phyloP scores from a whole-genome alignment of 805 yeast genomes.

The Kregervanrija fluxuum region DNA sequence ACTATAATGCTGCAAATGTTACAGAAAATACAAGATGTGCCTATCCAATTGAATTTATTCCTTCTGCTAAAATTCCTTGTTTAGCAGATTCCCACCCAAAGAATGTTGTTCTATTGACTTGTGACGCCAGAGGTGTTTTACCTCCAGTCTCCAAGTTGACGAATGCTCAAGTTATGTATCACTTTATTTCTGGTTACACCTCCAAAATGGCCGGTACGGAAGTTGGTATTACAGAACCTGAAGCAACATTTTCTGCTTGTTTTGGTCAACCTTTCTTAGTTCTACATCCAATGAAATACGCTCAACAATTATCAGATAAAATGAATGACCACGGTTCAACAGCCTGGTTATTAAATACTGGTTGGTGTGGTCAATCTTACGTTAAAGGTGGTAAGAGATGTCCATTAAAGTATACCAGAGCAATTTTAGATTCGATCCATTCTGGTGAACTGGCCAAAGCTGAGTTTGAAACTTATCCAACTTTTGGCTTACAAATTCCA shows the following conservation, averaged over 20 bases:
- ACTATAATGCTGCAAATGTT: conserved; percentile 70
- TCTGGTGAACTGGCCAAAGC: conserved; percentile 77
- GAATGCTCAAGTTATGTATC: conserved; percentile 97
- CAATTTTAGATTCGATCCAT: conserved; percentile 90
- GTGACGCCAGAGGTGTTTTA: conserved; percentile 96
- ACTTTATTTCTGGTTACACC: conserved; percentile 96
- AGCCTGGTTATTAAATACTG: conserved; percentile 97
- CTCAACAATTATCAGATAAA: conserved; percentile 91
- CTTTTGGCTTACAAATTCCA: conserved; percentile 85
- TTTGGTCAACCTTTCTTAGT: conserved; percentile 99
- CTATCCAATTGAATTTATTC: conserved; percentile 94
- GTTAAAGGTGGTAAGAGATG: conserved; percentile 94
- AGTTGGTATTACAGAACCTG: conserved; percentile 97
- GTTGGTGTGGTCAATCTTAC: conserved; percentile 96
- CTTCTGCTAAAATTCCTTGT: conserved; percentile 95
- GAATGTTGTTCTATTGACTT: conserved; percentile 85
- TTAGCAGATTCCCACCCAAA: conserved; percentile 84
- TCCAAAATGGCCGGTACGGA: conserved; percentile 99
- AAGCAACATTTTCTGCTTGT: conserved; percentile 96
- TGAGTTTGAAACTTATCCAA: conserved; percentile 77
- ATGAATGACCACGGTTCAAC: conserved; percentile 80
- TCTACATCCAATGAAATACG: conserved; percentile 96
- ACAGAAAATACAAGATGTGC: conserved; percentile 99
- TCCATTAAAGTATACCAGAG: conserved; percentile 95
- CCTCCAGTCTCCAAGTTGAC: conserved; percentile 95